A percentile compares a stretch with the other conserved stretches of the same genome.
Conservation (phyloP, 441 rosid species). For the Melastoma candidum region DNA sequence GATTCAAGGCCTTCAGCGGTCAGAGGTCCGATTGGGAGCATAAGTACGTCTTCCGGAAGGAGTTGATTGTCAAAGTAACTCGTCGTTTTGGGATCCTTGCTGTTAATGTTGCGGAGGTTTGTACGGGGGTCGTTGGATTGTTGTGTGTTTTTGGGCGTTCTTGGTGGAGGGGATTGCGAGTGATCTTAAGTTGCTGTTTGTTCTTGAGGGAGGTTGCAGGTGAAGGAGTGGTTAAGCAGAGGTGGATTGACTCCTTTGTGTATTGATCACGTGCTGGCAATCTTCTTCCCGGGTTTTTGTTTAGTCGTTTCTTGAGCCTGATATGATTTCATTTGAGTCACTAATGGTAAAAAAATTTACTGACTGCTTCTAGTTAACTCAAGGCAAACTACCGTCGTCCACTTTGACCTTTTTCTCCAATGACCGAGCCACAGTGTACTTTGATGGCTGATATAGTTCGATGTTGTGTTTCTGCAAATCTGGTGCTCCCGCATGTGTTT, state of each 20-base stretch:
- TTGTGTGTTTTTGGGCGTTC: not conserved
- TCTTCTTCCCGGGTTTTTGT: slow-evolving; percentile 11
- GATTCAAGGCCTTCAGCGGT: slow-evolving; percentile 85
- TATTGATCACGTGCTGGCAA: slow-evolving; percentile 61
- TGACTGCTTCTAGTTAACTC: no score
- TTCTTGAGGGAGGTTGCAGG: slow-evolving; percentile 27
- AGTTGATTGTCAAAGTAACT: slow-evolving; percentile 48
- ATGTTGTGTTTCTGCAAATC: not conserved
- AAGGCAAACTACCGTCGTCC: no score
- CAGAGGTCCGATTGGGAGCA: slow-evolving; percentile 86
- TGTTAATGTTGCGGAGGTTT: slow-evolving; percentile 49
- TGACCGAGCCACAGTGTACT: no score
- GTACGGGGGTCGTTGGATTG: not conserved
- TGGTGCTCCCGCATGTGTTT: not conserved
- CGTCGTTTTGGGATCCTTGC: slow-evolving; percentile 37
- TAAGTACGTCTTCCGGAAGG: slow-evolving; percentile 59
- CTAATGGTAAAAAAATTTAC: no score
- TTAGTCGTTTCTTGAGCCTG: not conserved
- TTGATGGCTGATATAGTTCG: no score
- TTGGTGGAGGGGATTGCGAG: not conserved
- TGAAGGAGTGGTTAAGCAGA: slow-evolving; percentile 48
- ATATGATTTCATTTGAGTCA: no score
- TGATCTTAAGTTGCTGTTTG: not conserved
- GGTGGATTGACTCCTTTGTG: slow-evolving; percentile 68
- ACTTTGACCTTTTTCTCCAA: no score